Conservation (phyloP, 768 basidiomycete species). For the Lactarius evosmus region DNA sequence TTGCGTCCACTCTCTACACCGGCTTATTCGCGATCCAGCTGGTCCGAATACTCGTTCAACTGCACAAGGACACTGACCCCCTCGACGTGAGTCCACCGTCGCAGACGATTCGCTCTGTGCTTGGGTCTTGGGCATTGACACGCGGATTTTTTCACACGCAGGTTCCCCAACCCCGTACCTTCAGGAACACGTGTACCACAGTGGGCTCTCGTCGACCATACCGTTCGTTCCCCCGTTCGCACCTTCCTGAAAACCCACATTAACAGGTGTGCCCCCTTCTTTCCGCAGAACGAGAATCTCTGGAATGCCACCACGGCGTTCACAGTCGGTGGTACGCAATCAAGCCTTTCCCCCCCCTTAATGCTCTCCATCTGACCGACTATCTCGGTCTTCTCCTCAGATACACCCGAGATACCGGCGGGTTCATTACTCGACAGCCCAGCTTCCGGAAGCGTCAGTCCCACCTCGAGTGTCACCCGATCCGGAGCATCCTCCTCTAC, state of each 20-base stretch:
- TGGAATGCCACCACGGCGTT: neutral
- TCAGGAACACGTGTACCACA: neutral
- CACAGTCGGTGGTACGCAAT: neutral
- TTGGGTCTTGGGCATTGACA: neutral
- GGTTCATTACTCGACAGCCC: neutral
- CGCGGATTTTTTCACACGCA: neutral
- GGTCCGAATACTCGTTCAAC: neutral
- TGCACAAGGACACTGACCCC: neutral
- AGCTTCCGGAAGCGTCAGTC: neutral
- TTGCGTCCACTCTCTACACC: too few species aligned
- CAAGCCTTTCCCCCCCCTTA: too few species aligned
- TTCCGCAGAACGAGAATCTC: neutral
- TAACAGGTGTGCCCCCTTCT: neutral
- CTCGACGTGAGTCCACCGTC: constrained; percentile 7
- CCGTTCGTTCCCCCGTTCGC: neutral
- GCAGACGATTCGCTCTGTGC: neutral
- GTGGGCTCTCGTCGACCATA: constrained; percentile 3
- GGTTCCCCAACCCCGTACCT: constrained; percentile 12
- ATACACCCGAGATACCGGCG: neutral
- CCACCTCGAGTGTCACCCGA: too few species aligned
- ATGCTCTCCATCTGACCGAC: neutral
- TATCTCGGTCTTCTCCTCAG: neutral
- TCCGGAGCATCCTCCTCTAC: neutral
- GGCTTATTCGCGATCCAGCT: neutral
- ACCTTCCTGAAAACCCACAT: neutral